Evolutionary conservation across 2,329 filamentous ascomycete species (phyloP), one percentile per base, ranked within the genome.

Genomic region (Rhexocercosporidium sp.): DNA sequence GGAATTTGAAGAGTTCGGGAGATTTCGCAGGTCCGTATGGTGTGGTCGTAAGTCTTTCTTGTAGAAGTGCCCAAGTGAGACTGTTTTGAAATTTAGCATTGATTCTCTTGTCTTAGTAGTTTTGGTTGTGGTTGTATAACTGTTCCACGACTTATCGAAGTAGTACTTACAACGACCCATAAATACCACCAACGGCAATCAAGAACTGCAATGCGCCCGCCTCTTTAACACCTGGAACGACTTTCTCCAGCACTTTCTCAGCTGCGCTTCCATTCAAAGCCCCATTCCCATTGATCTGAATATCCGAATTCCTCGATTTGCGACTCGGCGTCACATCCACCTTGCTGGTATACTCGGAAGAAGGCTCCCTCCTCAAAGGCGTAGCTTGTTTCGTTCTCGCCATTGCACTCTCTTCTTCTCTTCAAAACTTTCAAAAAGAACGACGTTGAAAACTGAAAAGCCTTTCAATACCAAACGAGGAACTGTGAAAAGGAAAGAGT

Each of bases 31-130:
- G 81, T 66, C 91, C 91, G 80, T 98, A 96, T 8, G 89, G 86
- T 12, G 94, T 98, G 16, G 96, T 99, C 31, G 96, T 98, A 76
- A 99, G 93, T 75, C 96, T 94, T 81, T 99, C 96, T 84, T 99
- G 96, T 69, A 99, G 91, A 72, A 97, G 90, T 27, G 92, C 96
- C 96, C 96, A 99, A 39, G 94, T 96, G 62, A 99, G 83, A 82
- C 95, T 94, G 69, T 34, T 4, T n/a, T 3, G 12, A n/a, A 25
- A 39, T 37, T 67, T 64, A 65, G 44, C 62, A 41, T 49, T 27
- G 4, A n/a, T 37, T 57, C 37, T 49, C 9, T 66, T 66, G 29
- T 8, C 34, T 11, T 37, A 31, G 29, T 31, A 31, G 34, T 37
- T 37, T 6, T 37, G 4, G 3, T 56, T 37, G 29, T 3, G 18